A percentile compares a stretch with the other conserved stretches of the same genome.
phyloP scores from a whole-genome alignment of 352 stramenopile genomes.

The Pythium monospermum region DNA sequence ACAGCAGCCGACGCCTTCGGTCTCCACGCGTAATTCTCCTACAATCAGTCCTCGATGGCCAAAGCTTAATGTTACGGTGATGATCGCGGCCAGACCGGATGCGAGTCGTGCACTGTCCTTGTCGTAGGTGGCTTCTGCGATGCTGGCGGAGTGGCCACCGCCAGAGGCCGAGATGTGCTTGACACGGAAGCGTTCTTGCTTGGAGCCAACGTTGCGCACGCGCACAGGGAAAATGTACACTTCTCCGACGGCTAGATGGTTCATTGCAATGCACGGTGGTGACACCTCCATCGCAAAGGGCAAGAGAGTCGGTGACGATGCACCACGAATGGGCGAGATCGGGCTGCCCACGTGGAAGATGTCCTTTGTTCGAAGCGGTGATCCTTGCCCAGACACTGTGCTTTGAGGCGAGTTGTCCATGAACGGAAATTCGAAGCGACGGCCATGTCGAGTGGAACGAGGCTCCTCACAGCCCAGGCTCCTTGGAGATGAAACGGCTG shows the following conservation, averaged over 20 bases:
- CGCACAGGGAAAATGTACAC: slow-evolving; percentile 67
- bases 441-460: too few relatives aligned
- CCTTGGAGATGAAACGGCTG: background rate
- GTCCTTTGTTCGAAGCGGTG: background rate
- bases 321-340: background rate
- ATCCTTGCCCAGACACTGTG: too few relatives aligned
- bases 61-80: slow-evolving; percentile 63
- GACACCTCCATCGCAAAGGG: slow-evolving; percentile 60
- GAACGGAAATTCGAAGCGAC: too few relatives aligned
- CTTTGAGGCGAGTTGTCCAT: too few relatives aligned
- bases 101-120: slow-evolving; percentile 50
- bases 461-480: too few relatives aligned
- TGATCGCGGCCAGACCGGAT: slow-evolving; percentile 47
- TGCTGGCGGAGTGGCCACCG: slow-evolving; percentile 31
- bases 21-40: slow-evolving; percentile 44
- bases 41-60: slow-evolving; percentile 38
- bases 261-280: slow-evolving; percentile 35
- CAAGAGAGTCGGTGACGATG: slow-evolving; percentile 25
- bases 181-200: slow-evolving; percentile 65
- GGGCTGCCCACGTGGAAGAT: background rate
- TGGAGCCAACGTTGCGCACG: slow-evolving; percentile 59
- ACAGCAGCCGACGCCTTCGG: slow-evolving; percentile 41
- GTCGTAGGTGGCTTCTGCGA: slow-evolving; percentile 54
- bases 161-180: slow-evolving; percentile 36
- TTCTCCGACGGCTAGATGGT: slow-evolving; percentile 31